Evolutionary conservation across 345 rosid species (phyloP).

Genomic region (Geranium brycei): DNA sequence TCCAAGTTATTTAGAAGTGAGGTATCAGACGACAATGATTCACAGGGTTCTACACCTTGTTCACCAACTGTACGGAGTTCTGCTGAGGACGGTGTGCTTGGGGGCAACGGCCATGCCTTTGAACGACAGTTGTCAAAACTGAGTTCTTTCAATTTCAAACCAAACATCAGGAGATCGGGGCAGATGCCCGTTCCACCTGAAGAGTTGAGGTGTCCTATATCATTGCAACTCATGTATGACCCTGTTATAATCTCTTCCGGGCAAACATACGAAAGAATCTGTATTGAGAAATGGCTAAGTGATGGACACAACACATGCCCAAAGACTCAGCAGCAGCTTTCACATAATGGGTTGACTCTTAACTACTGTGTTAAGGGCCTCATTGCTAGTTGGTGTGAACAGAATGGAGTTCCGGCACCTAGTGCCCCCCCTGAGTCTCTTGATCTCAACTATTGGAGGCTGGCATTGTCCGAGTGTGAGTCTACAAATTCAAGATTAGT

Average conservation of each 20-base stretch:
- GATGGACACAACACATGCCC: constrained; percentile 93
- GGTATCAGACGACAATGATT: constrained; percentile 72
- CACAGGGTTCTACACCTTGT: constrained; percentile 79
- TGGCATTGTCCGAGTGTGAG: constrained; percentile 59
- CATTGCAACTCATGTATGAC: constrained; percentile 91
- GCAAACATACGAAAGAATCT: constrained; percentile 87
- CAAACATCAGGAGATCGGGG: constrained; percentile 46
- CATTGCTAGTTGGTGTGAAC: constrained; percentile 91
- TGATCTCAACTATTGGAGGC: constrained; percentile 82
- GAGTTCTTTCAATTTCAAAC: constrained; percentile 57
- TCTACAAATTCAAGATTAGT: constrained; percentile 52
- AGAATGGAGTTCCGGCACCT: constrained; percentile 63
- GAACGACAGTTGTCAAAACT: constrained; percentile 79
- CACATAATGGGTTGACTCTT: constrained; percentile 75
- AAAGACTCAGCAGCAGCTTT: constrained; percentile 82
- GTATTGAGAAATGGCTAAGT: constrained; percentile 93
- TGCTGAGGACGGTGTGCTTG: constrained; percentile 33
- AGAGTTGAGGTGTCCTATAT: constrained; percentile 93
- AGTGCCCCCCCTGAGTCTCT: constrained; percentile 73
- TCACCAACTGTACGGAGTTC: constrained; percentile 62
- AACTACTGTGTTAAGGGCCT: constrained; percentile 98
- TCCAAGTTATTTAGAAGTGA: constrained; percentile 86
- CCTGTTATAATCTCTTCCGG: constrained; percentile 98
- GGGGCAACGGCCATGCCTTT: constrained; percentile 37
- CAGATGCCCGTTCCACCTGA: constrained; percentile 77